Base-by-base conservation (phyloP, 768 basidiomycete species). In the Boletellus emodensis region DNA sequence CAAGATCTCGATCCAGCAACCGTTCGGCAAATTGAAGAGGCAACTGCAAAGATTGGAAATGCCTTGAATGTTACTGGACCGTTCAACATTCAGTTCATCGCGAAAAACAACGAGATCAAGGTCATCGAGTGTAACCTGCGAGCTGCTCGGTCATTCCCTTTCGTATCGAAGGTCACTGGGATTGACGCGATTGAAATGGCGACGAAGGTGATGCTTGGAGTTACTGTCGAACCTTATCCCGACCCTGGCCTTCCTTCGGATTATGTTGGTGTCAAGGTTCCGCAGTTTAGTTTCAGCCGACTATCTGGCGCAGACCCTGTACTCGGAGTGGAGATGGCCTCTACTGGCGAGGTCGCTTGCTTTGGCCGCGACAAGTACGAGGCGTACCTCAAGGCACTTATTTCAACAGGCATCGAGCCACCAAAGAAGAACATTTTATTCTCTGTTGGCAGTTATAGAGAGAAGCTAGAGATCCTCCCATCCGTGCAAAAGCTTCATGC, bases 41-140 rank as follows among this genome's bases (percentile, higher is more conserved):
- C 96, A 7, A 98, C 95, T 1, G 86, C 84, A 37, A 99, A 98
- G 78, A 98, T 99, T 55, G 96, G 93, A 28, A 90, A 94, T 51
- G 95, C 96, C 13, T 82, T 99, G 51, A 96, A 98, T 65, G 94
- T 98, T 40, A 97, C 95, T 6, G 96, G 95, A 6, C 95, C 95
- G 1, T 98, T 88, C 83, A 99, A 99, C 67, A 99, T 99, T 65
- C 95, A 99, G 75, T 97, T 99, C 73, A 97, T 99, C 61, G 95
- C 95, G 44, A 99, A 99, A 81, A 90, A 99, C 74, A 98, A 97
- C 74, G 95, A 97, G 71, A 98, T 99, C 79, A 99, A 99, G 79
- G 95, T 99, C 61, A 99, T 99, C 68, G 95, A 99, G 70, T 98
- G 95, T 72, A 99, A 99, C 72, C 75, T 99, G 32, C 91, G 95